Evolutionary conservation across 169 alveolate genomes (phyloP), one percentile per base, ranked within the genome.

Genomic region (Plasmodium relictum): DNA sequence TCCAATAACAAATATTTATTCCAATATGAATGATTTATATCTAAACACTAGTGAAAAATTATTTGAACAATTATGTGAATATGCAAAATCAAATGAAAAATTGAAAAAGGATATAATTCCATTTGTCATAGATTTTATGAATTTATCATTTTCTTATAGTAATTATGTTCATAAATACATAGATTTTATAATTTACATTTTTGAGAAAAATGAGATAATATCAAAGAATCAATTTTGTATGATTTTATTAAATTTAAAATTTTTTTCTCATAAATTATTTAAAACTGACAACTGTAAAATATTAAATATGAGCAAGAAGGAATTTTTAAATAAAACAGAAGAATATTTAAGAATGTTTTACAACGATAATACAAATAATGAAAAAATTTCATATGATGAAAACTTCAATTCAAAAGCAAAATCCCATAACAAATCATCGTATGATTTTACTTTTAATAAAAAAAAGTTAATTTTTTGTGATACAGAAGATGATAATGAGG

Each of bases 401-500:
- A n/a, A n/a, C n/a, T n/a, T n/a, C n/a, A n/a, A n/a, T n/a, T n/a
- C n/a, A n/a, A n/a, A n/a, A n/a, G n/a, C n/a, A n/a, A n/a, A n/a
- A n/a, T n/a, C 24, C 18, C 3, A n/a, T 7, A 14, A 54, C 4
- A 31, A 26, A 63, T 16, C 48, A 26, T n/a, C 59, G 16, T 69
- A 80, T 6, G 90, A 80, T 44, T 80, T 80, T 50, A 66, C 54
- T 70, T 80, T 80, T 37, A 70, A 80, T 42, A 80, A 70, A 24
- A 80, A 52, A 45, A 68, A 54, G 22, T 8, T 80, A 37, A 63
- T 68, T 26, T 61, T 80, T 44, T 61, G 65, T 24, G 90, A 80
- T 45, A 80, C 90, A 16, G 90, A 80, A n/a, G 72, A 80, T 31
- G 80, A 80, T 39, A 44, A 80, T 31, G 90, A 80, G 45, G n/a